Base-by-base conservation (phyloP, 2,329 filamentous ascomycete genomes). In the Trichophyton simii region DNA sequence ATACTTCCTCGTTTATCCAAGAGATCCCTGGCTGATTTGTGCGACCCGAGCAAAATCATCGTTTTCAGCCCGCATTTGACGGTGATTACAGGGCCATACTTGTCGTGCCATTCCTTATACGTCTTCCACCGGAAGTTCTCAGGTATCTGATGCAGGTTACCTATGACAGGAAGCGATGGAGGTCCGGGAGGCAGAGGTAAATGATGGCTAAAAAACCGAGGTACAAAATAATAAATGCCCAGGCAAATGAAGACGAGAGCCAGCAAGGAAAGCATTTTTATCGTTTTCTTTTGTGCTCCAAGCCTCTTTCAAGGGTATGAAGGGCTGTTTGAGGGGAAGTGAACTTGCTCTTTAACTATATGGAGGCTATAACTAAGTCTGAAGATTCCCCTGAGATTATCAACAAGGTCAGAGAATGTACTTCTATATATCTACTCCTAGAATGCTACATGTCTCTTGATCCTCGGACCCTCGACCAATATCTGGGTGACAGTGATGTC, bases 1-100 rank as follows among this genome's bases (percentile, higher is more conserved):
- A 73, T 70, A 42, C 59, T 65, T 0, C 72, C 70, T 50, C 72
- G 71, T 61, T 72, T 73, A 28, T 76, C 75, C 20, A 75, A 69
- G 9, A 78, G 66, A 36, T 75, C 73, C 50, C 69, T 68, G 5
- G 72, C 72, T 8, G 71, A 68, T 13, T 69, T 65, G 0, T 68
- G 68, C 25, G 67, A 70, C 18, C 71, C 70, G 1, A 76, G 66
- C 5, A 76, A 64, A 6, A 77, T 71, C 11, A 74, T 62, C 34
- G 71, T 72, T 8, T 65, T 64, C 0, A 66, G 64, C 0, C 72
- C 74, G 18, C 69, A 61, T 50, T 71, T 71, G 31, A 75, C 60
- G 9, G 68, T 68, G 22, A 73, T 60, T 7, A 76, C 69, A 0
- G 71, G 69, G 0, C 75, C 75, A 63, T 76, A 74, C 2, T 62